Conservation (phyloP, 257 asterid genomes). For the Salvia miltiorrhiza region DNA sequence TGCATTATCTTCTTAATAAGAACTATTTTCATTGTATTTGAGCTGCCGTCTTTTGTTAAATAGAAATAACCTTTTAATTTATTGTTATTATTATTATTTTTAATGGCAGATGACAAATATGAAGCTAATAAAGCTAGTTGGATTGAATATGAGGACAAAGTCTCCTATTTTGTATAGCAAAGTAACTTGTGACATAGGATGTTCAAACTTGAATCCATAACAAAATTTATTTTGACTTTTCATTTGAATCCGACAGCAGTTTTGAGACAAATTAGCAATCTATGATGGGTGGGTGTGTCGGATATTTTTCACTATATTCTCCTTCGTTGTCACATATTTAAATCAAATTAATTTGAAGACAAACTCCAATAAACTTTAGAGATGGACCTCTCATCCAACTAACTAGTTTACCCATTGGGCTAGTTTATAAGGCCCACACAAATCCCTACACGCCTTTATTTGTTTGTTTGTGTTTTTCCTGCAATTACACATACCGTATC, state of each 20-base stretch:
- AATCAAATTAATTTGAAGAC: too few species aligned
- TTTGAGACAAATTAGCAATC: neutral
- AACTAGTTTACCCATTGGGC: too few species aligned
- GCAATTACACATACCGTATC: too few species aligned
- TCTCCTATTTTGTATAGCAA: neutral
- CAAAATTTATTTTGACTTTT: neutral
- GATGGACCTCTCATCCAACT: too few species aligned
- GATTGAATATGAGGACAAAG: neutral
- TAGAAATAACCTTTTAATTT: neutral
- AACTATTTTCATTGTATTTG: neutral
- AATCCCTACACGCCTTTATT: too few species aligned
- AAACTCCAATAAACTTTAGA: too few species aligned
- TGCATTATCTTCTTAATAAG: neutral
- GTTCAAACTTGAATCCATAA: neutral
- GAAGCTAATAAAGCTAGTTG: neutral
- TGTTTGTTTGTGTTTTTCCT: too few species aligned
- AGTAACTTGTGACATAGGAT: neutral
- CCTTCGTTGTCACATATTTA: neutral
- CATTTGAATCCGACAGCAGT: neutral
- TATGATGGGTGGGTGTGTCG: neutral
- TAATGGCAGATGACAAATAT: neutral
- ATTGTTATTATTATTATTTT: too few species aligned
- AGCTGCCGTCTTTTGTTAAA: constrained; percentile 3
- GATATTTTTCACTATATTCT: neutral
- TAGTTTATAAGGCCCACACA: too few species aligned